A percentile compares a stretch with the other conserved stretches of the same genome.
These are phyloP conservation scores for Fusarium falciforme DNA, from an alignment of 2,329 filamentous ascomycete species.

Conservation along the genomic window DNA sequence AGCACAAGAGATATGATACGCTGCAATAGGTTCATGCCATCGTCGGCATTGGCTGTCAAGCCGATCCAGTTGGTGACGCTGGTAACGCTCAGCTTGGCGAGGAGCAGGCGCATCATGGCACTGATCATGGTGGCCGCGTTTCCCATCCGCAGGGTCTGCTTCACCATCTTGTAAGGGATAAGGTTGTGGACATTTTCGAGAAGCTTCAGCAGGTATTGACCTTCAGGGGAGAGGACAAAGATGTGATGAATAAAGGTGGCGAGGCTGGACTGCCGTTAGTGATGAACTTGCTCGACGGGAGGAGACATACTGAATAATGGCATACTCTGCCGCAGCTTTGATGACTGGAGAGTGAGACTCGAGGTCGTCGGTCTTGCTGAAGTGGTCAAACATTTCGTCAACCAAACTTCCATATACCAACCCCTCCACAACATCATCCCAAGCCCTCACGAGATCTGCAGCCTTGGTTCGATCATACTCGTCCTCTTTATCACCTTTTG, in stretches of 20 bases:
- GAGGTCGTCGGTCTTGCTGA: slow-evolving; percentile 70
- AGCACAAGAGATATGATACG: slow-evolving; percentile 79
- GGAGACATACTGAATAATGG: slow-evolving; percentile 73
- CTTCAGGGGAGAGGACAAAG: slow-evolving; percentile 79
- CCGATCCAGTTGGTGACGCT: slow-evolving; percentile 85
- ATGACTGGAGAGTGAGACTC: slow-evolving; percentile 72
- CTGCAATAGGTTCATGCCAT: slow-evolving; percentile 85
- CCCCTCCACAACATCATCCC: slow-evolving; percentile 74
- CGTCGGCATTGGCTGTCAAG: slow-evolving; percentile 75
- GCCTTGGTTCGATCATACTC: slow-evolving; percentile 70
- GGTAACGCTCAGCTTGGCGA: slow-evolving; percentile 82
- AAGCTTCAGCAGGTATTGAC: slow-evolving; percentile 78
- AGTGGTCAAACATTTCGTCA: slow-evolving; percentile 72
- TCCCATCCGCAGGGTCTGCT: slow-evolving; percentile 79
- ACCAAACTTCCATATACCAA: slow-evolving; percentile 76
- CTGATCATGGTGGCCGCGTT: slow-evolving; percentile 87
- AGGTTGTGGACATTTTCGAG: slow-evolving; percentile 77
- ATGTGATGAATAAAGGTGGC: slow-evolving; percentile 81
- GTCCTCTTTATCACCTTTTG: background rate
- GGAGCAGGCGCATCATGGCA: slow-evolving; percentile 76
- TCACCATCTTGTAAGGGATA: slow-evolving; percentile 77
- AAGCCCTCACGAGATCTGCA: slow-evolving; percentile 71
- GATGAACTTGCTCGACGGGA: background rate
- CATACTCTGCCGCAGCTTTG: slow-evolving; percentile 72
- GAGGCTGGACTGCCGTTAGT: slow-evolving; percentile 59